Conservation (phyloP, 2,329 filamentous ascomycete genomes). For the Pseudocercospora cruenta region DNA sequence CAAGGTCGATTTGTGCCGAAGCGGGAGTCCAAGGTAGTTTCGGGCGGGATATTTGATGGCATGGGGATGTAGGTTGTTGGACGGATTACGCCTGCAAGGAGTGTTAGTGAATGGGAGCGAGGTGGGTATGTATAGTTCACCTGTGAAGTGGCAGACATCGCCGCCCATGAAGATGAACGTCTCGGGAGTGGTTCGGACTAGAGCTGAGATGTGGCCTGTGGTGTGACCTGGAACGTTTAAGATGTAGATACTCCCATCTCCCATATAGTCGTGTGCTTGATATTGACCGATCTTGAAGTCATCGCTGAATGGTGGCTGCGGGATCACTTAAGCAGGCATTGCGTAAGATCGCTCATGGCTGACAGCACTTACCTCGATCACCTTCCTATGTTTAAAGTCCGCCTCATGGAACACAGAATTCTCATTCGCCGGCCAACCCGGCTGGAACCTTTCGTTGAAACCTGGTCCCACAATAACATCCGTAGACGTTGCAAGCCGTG, state of each 20-base stretch:
- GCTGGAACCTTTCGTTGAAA: constrained; percentile 51
- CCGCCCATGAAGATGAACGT: constrained; percentile 33
- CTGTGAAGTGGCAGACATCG: constrained; percentile 31
- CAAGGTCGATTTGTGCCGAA: constrained; percentile 18
- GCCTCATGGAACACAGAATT: constrained; percentile 22
- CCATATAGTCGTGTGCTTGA: constrained; percentile 48
- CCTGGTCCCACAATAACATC: constrained; percentile 58
- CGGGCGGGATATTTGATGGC: constrained; percentile 22
- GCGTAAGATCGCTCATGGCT: background rate
- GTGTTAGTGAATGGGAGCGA: background rate
- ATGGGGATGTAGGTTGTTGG: constrained; percentile 25
- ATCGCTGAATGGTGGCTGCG: constrained; percentile 23
- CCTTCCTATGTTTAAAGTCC: constrained; percentile 27
- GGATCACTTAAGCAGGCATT: background rate
- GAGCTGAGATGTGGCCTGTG: constrained; percentile 29
- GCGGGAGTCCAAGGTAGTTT: constrained; percentile 24
- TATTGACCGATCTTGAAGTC: constrained; percentile 44
- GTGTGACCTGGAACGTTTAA: constrained; percentile 39
- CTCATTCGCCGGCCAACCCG: constrained; percentile 50
- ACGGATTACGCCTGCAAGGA: constrained; percentile 22
- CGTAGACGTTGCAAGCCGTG: constrained; percentile 51
- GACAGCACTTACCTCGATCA: constrained; percentile 9
- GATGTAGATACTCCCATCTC: constrained; percentile 49
- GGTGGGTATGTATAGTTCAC: background rate
- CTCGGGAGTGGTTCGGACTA: constrained; percentile 29